Evolutionary conservation across 345 rosid genomes (phyloP), one percentile per base, ranked within the genome.

Genomic region (Camelina neglecta): DNA sequence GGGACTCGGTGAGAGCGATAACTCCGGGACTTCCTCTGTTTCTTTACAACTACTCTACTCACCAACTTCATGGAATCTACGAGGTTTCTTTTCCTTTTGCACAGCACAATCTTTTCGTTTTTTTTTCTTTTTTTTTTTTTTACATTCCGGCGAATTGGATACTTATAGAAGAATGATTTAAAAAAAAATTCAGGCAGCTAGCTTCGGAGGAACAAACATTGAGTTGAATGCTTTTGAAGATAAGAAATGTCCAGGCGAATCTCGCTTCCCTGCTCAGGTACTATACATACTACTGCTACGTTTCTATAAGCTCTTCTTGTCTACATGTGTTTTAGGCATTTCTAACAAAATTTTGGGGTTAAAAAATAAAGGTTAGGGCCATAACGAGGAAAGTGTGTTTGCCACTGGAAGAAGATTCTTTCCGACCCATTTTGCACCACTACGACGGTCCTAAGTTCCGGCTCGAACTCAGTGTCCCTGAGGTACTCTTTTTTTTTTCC

Each of bases 391-490:
- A 89, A 83, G 80, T 87, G 8, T 93, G 94, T 53, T 86, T 88
- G 67, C 97, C 99, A 5, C 84, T 96, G 7, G 98, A 96, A 79
- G 99, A 96, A 83, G 99, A 96, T 39, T 90, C 99, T 0, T 96
- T 96, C 89, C 82, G 99, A 82, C 99, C 99, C 64, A 85, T 96
- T 75, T 94, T 96, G 31, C 96, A 93, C 73, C 99, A 96, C 75
- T 96, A 96, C 39, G 99, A 96, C 56, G 99, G 99, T 61, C 99
- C 99, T 23, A 96, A 96, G 77, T 96, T 96, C 85, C 90, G 99
- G 26, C 97, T 96, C 4, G 97, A 96, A 29, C 94, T 96, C 41
- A 93, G 74, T 69, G 75, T 96, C 29, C 98, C 99, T 1, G 99
- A 96, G 99, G 98, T 92, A 42, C 41, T 31, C 5, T 8, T 69